phyloP scores from a whole-genome alignment of 192 early-diverging fungal genomes.

The Entophlyctis luteolus region DNA sequence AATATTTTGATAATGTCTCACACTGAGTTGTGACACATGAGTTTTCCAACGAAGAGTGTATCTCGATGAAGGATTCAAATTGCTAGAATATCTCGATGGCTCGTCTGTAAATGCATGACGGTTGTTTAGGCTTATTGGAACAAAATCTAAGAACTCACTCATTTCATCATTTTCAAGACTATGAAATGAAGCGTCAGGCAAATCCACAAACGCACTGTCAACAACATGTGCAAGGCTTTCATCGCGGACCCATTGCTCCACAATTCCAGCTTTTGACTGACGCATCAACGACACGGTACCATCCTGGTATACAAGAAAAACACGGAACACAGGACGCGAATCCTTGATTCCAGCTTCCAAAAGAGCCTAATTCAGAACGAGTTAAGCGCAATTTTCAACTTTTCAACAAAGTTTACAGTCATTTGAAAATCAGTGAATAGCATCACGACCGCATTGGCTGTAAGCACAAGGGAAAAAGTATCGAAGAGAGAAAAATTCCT shows the following conservation, averaged over 20 bases:
- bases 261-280: conserved; percentile 4
- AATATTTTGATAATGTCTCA: no score
- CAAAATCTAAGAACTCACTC: conserved; percentile 28
- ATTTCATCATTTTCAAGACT: conserved; percentile 67
- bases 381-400: neutral
- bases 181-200: conserved; percentile 68
- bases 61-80: conserved; percentile 51
- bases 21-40: conserved; percentile 50
- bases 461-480: neutral
- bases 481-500: neutral
- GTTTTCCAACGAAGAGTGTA: conserved; percentile 60
- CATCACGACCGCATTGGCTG: neutral
- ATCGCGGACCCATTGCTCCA: conserved; percentile 73
- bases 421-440: neutral
- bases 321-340: conserved; percentile 13
- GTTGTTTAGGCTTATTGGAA: neutral
- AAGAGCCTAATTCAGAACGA: conserved; percentile 4
- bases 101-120: conserved; percentile 44
- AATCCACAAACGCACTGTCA: conserved; percentile 73
- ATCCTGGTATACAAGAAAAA: conserved; percentile 35
- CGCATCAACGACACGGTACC: conserved; percentile 31
- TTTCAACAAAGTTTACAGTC: neutral
- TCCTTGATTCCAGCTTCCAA: conserved; percentile 11
- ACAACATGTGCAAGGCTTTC: conserved; percentile 73
- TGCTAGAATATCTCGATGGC: conserved; percentile 40